These are phyloP conservation scores for grape (Vitis vinifera) DNA, from an alignment of 164 flowering plant species.

Conservation along the genomic window DNA sequence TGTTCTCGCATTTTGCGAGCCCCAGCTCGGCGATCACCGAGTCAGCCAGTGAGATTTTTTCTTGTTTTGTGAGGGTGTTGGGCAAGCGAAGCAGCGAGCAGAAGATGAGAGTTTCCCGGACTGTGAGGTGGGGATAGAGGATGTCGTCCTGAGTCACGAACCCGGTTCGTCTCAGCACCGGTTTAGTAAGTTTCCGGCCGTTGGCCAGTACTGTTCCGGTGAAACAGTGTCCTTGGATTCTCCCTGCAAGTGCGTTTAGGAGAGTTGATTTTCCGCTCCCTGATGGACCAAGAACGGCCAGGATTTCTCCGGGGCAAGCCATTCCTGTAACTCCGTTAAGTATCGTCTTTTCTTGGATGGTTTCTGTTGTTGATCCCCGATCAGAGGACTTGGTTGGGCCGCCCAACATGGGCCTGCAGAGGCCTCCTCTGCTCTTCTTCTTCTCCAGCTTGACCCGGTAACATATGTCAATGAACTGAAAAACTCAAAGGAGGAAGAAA, in stretches of 20 bases:
- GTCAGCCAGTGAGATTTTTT: slow-evolving; percentile 52
- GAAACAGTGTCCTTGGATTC: slow-evolving; percentile 44
- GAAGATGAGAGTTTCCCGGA: slow-evolving; percentile 74
- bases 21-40: slow-evolving; percentile 73
- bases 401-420: slow-evolving; percentile 16
- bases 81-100: slow-evolving; percentile 73
- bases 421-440: slow-evolving; percentile 5
- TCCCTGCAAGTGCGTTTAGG: slow-evolving; percentile 69
- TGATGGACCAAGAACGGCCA: slow-evolving; percentile 88
- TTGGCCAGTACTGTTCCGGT: slow-evolving; percentile 69
- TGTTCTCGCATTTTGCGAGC: slow-evolving; percentile 61
- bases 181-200: slow-evolving; percentile 28
- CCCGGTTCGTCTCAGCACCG: slow-evolving; percentile 51
- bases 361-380: slow-evolving; percentile 2
- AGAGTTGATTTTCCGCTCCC: slow-evolving; percentile 96
- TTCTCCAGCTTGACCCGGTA: slow-evolving; percentile 50
- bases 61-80: slow-evolving; percentile 25
- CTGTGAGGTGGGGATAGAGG: slow-evolving; percentile 86
- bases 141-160: slow-evolving; percentile 89
- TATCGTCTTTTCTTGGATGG: slow-evolving; percentile 46
- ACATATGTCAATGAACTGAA: slow-evolving; percentile 68
- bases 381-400: slow-evolving; percentile 6
- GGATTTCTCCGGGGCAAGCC: slow-evolving; percentile 71
- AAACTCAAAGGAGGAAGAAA: neutral
- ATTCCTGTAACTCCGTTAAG: slow-evolving; percentile 65